Conservation (phyloP, 495 filamentous ascomycete genomes). For the Neurospora sp. region DNA sequence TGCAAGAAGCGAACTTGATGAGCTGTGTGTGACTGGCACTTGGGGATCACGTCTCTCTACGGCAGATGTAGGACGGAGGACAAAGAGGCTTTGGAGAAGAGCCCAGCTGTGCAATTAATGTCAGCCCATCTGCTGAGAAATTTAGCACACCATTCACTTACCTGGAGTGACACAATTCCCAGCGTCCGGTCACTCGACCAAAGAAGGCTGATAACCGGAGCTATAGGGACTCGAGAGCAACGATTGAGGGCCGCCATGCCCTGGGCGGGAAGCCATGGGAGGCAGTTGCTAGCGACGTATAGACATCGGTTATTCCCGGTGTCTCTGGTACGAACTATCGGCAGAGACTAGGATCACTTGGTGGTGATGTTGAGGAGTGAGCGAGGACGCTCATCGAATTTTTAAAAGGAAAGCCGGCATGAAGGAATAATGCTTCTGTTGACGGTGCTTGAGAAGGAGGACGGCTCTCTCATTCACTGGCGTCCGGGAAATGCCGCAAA, state of each 20-base stretch:
- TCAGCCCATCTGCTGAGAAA: neutral
- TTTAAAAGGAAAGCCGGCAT: neutral
- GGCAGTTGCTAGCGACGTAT: neutral
- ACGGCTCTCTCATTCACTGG: neutral
- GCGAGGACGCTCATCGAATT: neutral
- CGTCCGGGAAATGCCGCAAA: neutral
- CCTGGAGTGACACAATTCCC: neutral
- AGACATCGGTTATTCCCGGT: neutral
- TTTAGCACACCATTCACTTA: neutral
- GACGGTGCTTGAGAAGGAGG: neutral
- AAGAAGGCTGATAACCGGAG: neutral
- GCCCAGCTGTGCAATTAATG: neutral
- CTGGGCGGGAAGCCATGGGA: neutral
- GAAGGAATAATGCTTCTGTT: neutral
- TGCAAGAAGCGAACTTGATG: neutral
- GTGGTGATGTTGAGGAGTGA: neutral
- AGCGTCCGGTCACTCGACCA: neutral
- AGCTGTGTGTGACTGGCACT: neutral
- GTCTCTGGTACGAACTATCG: neutral
- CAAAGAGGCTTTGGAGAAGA: neutral
- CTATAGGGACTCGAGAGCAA: neutral
- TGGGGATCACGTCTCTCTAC: neutral
- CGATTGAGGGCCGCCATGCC: neutral
- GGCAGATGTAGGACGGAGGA: neutral
- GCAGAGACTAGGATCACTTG: neutral